A percentile compares a stretch with the other conserved stretches of the same genome.
Conservation (phyloP, 2,329 filamentous ascomycete species). For the Aspergillus bombycis region DNA sequence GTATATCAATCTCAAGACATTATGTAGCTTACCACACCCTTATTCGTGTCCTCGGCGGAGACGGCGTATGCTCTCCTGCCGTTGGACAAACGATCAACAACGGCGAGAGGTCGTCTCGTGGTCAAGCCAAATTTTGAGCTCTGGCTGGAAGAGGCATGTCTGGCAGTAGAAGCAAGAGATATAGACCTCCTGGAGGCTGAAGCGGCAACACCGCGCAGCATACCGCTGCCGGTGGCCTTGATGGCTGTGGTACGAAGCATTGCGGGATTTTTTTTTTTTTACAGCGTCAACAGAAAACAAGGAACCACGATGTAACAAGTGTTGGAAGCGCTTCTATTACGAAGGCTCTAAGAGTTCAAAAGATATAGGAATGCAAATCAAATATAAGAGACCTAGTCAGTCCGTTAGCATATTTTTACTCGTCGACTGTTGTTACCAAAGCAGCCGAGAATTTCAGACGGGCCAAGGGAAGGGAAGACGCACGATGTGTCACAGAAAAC, state of each 20-base stretch:
- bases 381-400: neutral
- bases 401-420: neutral
- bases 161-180: slow-evolving; percentile 36
- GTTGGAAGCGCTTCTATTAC: slow-evolving; percentile 4
- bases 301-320: neutral
- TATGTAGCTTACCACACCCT: slow-evolving; percentile 58
- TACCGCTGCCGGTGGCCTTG: slow-evolving; percentile 43
- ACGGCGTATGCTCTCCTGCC: slow-evolving; percentile 61
- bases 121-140: slow-evolving; percentile 41
- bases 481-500: slow-evolving; percentile 25
- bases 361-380: neutral
- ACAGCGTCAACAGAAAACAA: neutral
- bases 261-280: slow-evolving; percentile 28
- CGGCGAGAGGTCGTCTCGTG: slow-evolving; percentile 46
- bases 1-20: neutral
- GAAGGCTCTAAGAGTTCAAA: neutral
- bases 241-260: slow-evolving; percentile 45
- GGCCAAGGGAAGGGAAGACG: slow-evolving; percentile 27
- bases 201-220: slow-evolving; percentile 40
- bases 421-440: neutral
- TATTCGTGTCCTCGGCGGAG: slow-evolving; percentile 48
- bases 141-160: slow-evolving; percentile 30
- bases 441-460: slow-evolving; percentile 23
- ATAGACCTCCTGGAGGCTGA: slow-evolving; percentile 38
- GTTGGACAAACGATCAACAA: slow-evolving; percentile 41